Evolutionary conservation across 257 asterid genomes (phyloP).

Genomic region (Rauvolfia tetraphylla): DNA sequence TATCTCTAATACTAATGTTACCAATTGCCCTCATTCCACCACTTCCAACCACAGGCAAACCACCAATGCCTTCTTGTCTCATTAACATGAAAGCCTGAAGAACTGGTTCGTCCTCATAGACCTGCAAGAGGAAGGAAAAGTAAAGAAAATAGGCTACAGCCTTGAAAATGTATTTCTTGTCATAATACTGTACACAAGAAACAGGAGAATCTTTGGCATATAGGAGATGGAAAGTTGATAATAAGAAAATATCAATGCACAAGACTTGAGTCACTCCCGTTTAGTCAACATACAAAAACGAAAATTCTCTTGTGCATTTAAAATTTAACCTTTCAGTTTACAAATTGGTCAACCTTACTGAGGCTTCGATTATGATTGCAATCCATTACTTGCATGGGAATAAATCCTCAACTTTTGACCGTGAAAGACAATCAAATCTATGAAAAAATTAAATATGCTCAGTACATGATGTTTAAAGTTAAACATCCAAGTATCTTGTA

Average conservation of each 20-base stretch:
- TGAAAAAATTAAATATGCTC: not conserved
- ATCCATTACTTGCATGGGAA: not conserved
- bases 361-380: not conserved
- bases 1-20: slow-evolving; percentile 91
- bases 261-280: not conserved
- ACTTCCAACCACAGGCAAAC: slow-evolving; percentile 74
- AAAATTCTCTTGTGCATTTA: not conserved
- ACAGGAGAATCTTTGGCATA: not conserved
- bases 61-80: slow-evolving; percentile 93
- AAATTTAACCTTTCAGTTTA: not conserved
- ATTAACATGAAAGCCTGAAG: slow-evolving; percentile 89
- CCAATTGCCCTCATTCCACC: slow-evolving; percentile 79
- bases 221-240: not conserved
- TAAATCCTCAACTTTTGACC: not conserved
- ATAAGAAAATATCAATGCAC: not conserved
- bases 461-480: not conserved
- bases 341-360: not conserved
- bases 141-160: not conserved
- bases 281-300: not conserved
- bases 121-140: slow-evolving; percentile 33
- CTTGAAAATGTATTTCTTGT: not conserved
- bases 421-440: not conserved
- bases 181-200: not conserved
- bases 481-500: not conserved
- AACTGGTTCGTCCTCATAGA: slow-evolving; percentile 84